phyloP scores from a whole-genome alignment of 371 early-diverging fungal genomes.

The Mortierella sp. region DNA sequence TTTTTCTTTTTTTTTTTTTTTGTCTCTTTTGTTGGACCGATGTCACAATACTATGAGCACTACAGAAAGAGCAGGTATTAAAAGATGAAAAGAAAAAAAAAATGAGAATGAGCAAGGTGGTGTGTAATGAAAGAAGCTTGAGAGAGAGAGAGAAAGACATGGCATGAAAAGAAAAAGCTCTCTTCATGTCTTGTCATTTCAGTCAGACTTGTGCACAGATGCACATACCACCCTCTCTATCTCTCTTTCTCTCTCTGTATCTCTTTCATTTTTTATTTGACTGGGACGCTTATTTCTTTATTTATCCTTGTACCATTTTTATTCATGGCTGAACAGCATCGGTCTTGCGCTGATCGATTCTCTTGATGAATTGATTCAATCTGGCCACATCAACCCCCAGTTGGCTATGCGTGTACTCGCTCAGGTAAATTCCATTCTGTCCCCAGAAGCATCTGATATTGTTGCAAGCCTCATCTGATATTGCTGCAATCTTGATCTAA shows the following conservation, averaged over 20 bases:
- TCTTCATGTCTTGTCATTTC: not conserved
- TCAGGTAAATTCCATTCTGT: constrained; percentile 70
- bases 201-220: not conserved
- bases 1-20: constrained; percentile 7
- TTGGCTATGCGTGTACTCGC: constrained; percentile 92
- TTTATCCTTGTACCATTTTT: too few relatives aligned
- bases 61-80: constrained; percentile 67
- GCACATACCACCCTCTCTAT: constrained; percentile 3
- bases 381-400: constrained; percentile 94
- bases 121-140: not conserved
- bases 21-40: constrained; percentile 16
- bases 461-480: too few relatives aligned
- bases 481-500: not conserved
- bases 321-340: constrained; percentile 63
- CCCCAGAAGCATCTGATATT: too few relatives aligned
- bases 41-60: constrained; percentile 75
- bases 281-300: not conserved
- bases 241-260: too few relatives aligned
- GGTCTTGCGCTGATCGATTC: constrained; percentile 96
- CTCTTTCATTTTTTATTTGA: not conserved
- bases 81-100: not conserved
- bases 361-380: constrained; percentile 93
- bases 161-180: not conserved
- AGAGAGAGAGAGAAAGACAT: not conserved
- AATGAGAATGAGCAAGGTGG: not conserved